A percentile compares a stretch with the other conserved stretches of the same genome.
phyloP scores from a whole-genome alignment of 129 eudicot genomes.

The Helianthus tuberosus region DNA sequence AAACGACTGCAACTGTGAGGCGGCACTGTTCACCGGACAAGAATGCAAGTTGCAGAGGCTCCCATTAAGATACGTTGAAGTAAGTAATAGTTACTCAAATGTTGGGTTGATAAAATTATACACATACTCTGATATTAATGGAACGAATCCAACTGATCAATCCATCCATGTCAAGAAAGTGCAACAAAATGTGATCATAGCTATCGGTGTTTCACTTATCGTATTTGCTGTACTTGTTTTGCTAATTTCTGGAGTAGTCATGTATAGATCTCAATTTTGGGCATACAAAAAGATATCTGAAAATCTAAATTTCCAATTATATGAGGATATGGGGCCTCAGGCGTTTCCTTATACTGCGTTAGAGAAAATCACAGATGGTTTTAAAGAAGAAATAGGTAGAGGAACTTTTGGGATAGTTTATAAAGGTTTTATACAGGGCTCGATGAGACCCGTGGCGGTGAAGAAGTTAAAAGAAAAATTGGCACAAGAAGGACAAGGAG shows the following conservation, averaged over 20 bases:
- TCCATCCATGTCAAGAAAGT: not conserved
- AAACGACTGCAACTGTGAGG: no score
- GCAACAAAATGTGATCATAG: not conserved
- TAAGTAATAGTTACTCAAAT: no score
- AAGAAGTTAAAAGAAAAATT: not conserved
- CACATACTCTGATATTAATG: not conserved
- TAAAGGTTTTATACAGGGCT: constrained; percentile 34
- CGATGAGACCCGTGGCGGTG: constrained; percentile 31
- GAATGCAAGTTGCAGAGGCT: no score
- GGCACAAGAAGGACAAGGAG: no score
- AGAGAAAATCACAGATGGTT: constrained; percentile 30
- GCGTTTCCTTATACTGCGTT: constrained; percentile 40
- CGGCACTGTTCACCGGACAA: no score
- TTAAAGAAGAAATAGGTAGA: constrained; percentile 43
- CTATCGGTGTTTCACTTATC: constrained; percentile 22
- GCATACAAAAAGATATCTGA: constrained; percentile 3
- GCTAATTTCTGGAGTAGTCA: constrained; percentile 19
- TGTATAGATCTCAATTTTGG: not conserved
- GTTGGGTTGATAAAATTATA: no score
- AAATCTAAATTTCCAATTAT: constrained; percentile 10
- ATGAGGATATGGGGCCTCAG: constrained; percentile 12
- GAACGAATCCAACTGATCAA: not conserved
- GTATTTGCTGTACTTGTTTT: not conserved
- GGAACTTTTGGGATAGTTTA: constrained; percentile 50
- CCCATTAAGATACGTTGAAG: no score